Evolutionary conservation across 208 protist genomes (phyloP).

Genomic region (Sergeia podlipaevii): DNA sequence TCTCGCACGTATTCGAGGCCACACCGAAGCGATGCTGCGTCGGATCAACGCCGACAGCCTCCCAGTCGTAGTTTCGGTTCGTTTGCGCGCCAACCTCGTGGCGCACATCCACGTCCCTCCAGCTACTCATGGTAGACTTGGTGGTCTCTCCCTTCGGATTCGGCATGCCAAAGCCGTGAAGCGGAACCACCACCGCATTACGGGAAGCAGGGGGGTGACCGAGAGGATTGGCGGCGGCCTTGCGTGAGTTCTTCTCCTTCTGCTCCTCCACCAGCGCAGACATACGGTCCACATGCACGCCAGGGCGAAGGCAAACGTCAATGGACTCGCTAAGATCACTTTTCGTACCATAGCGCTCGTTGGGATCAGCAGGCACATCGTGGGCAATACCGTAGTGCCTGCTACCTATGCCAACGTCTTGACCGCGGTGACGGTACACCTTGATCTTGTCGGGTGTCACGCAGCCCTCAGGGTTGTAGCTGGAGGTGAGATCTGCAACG

Average conservation of each 20-base stretch:
- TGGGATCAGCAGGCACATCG: slow-evolving; percentile 41
- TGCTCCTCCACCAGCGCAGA: slow-evolving; percentile 62
- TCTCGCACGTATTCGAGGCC: slow-evolving; percentile 10
- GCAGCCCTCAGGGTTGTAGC: slow-evolving; percentile 45
- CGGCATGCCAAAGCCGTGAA: slow-evolving; percentile 58
- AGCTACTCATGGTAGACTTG: slow-evolving; percentile 42
- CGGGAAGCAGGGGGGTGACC: slow-evolving; percentile 32
- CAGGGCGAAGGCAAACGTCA: slow-evolving; percentile 59
- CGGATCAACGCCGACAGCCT: slow-evolving; percentile 60
- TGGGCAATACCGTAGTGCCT: slow-evolving; percentile 48
- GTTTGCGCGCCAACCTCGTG: slow-evolving; percentile 52
- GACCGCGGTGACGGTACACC: slow-evolving; percentile 55
- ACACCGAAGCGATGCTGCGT: slow-evolving; percentile 68
- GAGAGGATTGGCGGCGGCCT: slow-evolving; percentile 42
- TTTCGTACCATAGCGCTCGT: slow-evolving; percentile 42
- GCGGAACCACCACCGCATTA: slow-evolving; percentile 29
- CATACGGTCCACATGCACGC: slow-evolving; percentile 52
- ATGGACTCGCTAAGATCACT: slow-evolving; percentile 21
- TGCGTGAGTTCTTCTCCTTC: slow-evolving; percentile 56
- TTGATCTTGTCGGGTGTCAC: slow-evolving; percentile 60
- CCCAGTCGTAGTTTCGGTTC: slow-evolving; percentile 79
- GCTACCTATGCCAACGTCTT: slow-evolving; percentile 38
- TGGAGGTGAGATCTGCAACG: slow-evolving; percentile 55
- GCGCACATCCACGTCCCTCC: slow-evolving; percentile 39
- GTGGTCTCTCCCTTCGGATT: slow-evolving; percentile 43